Percentiles rank a stretch among this genome's conserved stretches.
phyloP scores from a whole-genome alignment of 768 basidiomycete species.

The Clitopilus hobsonii region DNA sequence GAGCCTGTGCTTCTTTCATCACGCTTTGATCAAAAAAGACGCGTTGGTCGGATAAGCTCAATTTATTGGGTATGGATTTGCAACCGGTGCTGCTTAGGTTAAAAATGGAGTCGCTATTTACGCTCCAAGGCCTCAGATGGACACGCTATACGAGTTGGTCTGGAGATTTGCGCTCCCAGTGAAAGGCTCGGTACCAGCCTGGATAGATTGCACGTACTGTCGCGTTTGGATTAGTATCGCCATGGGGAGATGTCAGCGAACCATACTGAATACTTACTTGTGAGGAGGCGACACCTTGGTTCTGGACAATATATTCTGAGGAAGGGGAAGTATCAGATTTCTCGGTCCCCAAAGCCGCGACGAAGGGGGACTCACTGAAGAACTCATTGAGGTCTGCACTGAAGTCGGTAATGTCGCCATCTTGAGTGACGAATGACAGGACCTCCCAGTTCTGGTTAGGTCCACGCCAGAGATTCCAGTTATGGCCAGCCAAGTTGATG shows the following conservation, averaged over 20 bases:
- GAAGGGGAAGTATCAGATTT: background rate
- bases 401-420: constrained; percentile 46
- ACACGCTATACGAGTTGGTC: constrained; percentile 17
- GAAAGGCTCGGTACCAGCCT: constrained; percentile 54
- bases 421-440: constrained; percentile 46
- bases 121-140: background rate
- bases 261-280: constrained; percentile 27
- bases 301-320: constrained; percentile 39
- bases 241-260: background rate
- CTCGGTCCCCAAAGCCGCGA: background rate
- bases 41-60: too few species aligned
- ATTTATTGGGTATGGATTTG: too few species aligned
- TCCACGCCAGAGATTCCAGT: constrained; percentile 55
- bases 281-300: constrained; percentile 40
- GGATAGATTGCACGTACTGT: constrained; percentile 50
- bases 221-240: constrained; percentile 11
- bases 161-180: constrained; percentile 43
- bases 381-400: constrained; percentile 48
- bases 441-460: constrained; percentile 53
- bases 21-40: too few species aligned
- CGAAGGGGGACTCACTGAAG: constrained; percentile 35
- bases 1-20: too few species aligned
- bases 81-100: background rate
- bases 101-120: background rate
- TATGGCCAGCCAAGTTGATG: constrained; percentile 39